Evolutionary conservation across 2,329 filamentous ascomycete species (phyloP).

Genomic region (Rhynchosporium agropyri): DNA sequence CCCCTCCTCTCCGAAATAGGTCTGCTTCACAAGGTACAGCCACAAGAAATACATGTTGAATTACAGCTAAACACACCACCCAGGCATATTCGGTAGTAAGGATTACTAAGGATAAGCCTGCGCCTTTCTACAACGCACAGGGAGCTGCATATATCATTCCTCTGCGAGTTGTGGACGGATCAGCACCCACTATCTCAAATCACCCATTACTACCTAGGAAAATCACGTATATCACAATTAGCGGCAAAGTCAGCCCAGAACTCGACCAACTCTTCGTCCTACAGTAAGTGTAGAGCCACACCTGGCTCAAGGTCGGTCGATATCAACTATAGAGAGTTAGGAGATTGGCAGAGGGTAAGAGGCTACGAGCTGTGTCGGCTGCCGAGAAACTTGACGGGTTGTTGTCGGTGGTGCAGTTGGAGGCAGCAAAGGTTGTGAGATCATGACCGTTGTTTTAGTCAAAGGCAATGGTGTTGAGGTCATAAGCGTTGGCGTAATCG

Average conservation of each 20-base stretch:
- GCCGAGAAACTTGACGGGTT: not conserved
- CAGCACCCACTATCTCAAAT: not conserved
- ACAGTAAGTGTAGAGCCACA: not conserved
- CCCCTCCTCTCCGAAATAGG: not conserved
- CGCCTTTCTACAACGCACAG: not conserved
- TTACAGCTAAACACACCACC: not conserved
- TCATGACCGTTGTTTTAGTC: not conserved
- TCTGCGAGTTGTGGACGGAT: not conserved
- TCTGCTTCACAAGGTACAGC: not conserved
- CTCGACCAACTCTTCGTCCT: slow-evolving; percentile 5
- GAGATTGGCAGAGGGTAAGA: not conserved
- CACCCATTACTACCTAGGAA: not conserved
- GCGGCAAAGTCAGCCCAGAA: not conserved
- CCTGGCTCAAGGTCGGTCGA: not conserved
- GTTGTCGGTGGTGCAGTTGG: not conserved
- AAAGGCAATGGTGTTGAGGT: not conserved
- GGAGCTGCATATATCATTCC: not conserved
- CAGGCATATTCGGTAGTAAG: not conserved
- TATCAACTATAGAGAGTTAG: not conserved
- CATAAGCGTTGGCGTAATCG: not conserved
- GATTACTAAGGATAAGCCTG: not conserved
- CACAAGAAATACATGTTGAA: slow-evolving; percentile 4
- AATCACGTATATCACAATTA: not conserved
- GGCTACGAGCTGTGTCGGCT: not conserved
- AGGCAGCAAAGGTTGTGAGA: not conserved